Evolutionary conservation across 176 grass and related monocot species (phyloP).

Genomic region (Rhynchospora breviuscula): DNA sequence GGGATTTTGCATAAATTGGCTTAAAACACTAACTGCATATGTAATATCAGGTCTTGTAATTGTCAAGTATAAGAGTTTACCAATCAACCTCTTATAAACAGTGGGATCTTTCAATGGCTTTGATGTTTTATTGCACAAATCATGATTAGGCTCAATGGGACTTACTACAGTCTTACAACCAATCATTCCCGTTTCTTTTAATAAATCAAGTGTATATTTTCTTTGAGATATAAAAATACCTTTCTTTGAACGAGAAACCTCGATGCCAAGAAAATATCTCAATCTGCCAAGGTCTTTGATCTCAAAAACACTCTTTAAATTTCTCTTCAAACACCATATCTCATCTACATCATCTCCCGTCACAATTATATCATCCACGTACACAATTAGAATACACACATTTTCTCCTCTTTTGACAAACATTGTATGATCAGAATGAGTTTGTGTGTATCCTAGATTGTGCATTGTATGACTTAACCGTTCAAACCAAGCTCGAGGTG

Average conservation of each 20-base stretch:
- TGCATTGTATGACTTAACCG: neutral
- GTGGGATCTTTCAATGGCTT: neutral
- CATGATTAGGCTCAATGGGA: constrained; percentile 15
- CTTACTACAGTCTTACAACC: neutral
- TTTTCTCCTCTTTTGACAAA: neutral
- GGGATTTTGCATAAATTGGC: constrained; percentile 8
- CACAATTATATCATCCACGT: neutral
- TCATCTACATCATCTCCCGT: neutral
- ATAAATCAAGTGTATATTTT: constrained; percentile 14
- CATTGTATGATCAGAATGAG: neutral
- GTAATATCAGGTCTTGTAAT: neutral
- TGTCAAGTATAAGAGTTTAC: constrained; percentile 6
- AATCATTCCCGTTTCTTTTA: neutral
- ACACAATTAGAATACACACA: neutral
- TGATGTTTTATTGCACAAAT: neutral
- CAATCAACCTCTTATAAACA: neutral
- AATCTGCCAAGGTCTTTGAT: neutral
- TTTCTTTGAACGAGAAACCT: neutral
- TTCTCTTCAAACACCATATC: neutral
- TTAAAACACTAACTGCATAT: neutral
- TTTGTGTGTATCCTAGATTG: neutral
- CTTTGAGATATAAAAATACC: neutral
- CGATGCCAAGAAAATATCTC: neutral
- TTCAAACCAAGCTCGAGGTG: neutral
- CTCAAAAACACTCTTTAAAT: neutral